Evolutionary conservation across 176 grass and related monocot genomes (phyloP), one percentile per base, ranked within the genome.

Genomic region (Oryza nivara): DNA sequence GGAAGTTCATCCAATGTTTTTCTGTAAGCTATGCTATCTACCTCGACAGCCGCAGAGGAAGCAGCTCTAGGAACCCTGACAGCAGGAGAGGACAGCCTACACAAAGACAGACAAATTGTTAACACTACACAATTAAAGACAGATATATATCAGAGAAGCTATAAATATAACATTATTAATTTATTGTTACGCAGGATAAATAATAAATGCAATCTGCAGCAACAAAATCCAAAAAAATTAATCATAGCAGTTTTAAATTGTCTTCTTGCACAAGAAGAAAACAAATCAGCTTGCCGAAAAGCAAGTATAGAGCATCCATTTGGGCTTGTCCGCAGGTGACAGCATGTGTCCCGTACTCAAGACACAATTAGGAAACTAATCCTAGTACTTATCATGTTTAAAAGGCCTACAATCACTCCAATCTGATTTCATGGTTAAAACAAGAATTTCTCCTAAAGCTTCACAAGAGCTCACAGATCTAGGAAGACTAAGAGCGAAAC

Each of bases 31-130:
- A 82, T 70, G 74, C 81, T 90, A 82, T 71, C 70, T 94, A 99
- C 96, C 96, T 99, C 91, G 86, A 99, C 90, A 75, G 91, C 87
- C 22, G 86, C 83, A 74, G 89, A 75, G 80, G 86, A 96, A 87
- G 91, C 66, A 72, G 93, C 88, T 81, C 88, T 86, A 80, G 93
- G 91, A 80, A 92, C 66, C 85, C 83, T 90, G 60, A 94, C 73
- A 80, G 76, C 75, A 83, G 90, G 71, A 88, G 84, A 83, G 26
- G 76, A 84, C 63, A 84, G 65, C 75, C 89, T 91, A 68, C 20
- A 68, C 25, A 82, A 19, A 78, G 8, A 48, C 70, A 68, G 36
- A 76, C 69, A 65, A 85, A 83, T 19, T 14, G 66, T 74, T 71
- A 63, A 77, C 69, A 60, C 16, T 35, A 11, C 25, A 81, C 23